A percentile compares a stretch with the other conserved stretches of the same genome.
Conservation (phyloP, 2,329 filamentous ascomycete genomes). For the Trichoderma sp. region DNA sequence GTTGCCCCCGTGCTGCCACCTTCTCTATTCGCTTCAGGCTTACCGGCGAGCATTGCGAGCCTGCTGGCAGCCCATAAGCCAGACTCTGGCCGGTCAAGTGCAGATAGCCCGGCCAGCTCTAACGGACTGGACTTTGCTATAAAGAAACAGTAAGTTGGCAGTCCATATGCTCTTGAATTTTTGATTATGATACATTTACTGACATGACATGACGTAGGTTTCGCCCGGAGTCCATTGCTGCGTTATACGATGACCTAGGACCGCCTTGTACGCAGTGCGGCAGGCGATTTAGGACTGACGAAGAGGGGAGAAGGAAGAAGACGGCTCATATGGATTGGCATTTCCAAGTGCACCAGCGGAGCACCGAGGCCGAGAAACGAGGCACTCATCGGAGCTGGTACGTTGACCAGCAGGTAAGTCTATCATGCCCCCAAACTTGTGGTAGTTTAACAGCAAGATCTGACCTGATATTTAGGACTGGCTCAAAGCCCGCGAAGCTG, state of each 20-base stretch:
- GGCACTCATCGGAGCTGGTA: slow-evolving; percentile 95
- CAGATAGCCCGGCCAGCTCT: slow-evolving; percentile 54
- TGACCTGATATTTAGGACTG: slow-evolving; percentile 66
- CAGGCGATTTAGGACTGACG: slow-evolving; percentile 77
- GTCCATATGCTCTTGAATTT: background rate
- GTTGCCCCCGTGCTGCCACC: slow-evolving; percentile 30
- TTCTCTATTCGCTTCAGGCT: slow-evolving; percentile 37
- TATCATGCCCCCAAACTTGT: background rate
- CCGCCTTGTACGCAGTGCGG: slow-evolving; percentile 92
- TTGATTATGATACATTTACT: slow-evolving; percentile 20
- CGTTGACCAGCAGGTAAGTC: slow-evolving; percentile 77
- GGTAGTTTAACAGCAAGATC: background rate
- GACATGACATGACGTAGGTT: slow-evolving; percentile 53
- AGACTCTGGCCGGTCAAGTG: slow-evolving; percentile 32
- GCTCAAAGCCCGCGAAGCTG: slow-evolving; percentile 80
- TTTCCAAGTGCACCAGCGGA: slow-evolving; percentile 88
- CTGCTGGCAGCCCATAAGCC: slow-evolving; percentile 41
- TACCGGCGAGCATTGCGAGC: slow-evolving; percentile 45
- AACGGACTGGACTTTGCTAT: slow-evolving; percentile 68
- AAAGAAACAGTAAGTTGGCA: slow-evolving; percentile 66
- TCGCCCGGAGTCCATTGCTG: slow-evolving; percentile 72
- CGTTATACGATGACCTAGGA: slow-evolving; percentile 79
- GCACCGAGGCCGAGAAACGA: slow-evolving; percentile 81
- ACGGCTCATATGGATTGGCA: slow-evolving; percentile 97
- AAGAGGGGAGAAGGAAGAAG: slow-evolving; percentile 82